phyloP scores from a whole-genome alignment of 192 early-diverging fungal genomes.

The Gryganskiella cystojenkinii region DNA sequence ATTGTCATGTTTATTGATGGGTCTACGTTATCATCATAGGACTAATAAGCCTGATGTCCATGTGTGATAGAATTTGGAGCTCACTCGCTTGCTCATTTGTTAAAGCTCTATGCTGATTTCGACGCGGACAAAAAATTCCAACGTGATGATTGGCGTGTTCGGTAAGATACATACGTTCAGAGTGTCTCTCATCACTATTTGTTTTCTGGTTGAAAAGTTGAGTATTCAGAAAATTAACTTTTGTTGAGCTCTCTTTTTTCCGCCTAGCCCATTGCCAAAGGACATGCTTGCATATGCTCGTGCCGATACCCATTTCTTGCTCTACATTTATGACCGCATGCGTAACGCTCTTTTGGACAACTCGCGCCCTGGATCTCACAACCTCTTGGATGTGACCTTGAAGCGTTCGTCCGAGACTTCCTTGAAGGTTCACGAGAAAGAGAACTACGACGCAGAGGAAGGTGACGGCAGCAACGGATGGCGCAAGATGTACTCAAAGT shows the following conservation, averaged over 20 bases:
- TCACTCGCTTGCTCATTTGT: constrained; percentile 86
- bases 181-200: not conserved
- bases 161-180: constrained; percentile 52
- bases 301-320: constrained; percentile 94
- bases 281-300: constrained; percentile 96
- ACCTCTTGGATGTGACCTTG: constrained; percentile 71
- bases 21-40: too few relatives aligned
- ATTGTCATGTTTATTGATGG: not conserved
- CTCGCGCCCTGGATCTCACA: constrained; percentile 71
- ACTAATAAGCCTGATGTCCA: too few relatives aligned
- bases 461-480: constrained; percentile 88
- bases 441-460: constrained; percentile 81
- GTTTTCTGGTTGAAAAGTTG: too few relatives aligned
- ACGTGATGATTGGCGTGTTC: constrained; percentile 96
- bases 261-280: constrained; percentile 81
- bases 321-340: constrained; percentile 95
- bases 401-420: constrained; percentile 76
- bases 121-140: constrained; percentile 95
- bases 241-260: not conserved
- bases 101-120: constrained; percentile 81
- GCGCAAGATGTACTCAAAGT: constrained; percentile 73
- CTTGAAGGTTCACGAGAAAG: constrained; percentile 80
- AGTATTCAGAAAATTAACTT: not conserved
- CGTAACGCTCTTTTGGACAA: constrained; percentile 80
- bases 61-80: constrained; percentile 66